These are phyloP conservation scores for Trichoderma atroviride DNA, from an alignment of 2,329 filamentous ascomycete species.

Conservation along the genomic window DNA sequence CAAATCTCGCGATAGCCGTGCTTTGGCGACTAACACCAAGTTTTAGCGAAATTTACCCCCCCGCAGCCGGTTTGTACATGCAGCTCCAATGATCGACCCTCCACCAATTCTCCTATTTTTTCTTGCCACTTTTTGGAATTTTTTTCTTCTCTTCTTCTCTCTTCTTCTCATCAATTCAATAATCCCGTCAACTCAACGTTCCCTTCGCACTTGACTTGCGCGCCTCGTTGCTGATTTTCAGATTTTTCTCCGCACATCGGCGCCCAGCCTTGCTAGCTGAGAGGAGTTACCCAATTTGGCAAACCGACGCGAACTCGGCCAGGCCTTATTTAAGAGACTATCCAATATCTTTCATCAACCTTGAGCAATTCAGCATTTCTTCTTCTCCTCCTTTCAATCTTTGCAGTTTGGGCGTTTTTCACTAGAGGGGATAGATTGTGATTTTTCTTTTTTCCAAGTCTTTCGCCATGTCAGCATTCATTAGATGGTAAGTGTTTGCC, in stretches of 20 bases:
- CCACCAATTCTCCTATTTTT: constrained; percentile 19
- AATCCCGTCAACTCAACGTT: neutral
- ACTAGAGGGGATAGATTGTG: constrained; percentile 12
- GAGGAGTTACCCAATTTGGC: constrained; percentile 23
- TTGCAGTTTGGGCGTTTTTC: constrained; percentile 18
- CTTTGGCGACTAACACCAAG: constrained; percentile 8
- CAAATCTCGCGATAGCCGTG: constrained; percentile 14
- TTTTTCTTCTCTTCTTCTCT: neutral
- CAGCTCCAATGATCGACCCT: constrained; percentile 24
- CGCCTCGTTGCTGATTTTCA: neutral
- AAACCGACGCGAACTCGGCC: constrained; percentile 12
- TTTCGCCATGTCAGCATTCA: constrained; percentile 21
- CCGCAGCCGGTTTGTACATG: neutral
- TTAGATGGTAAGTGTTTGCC: constrained; percentile 24
- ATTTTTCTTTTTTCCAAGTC: neutral
- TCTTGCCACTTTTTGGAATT: constrained; percentile 18
- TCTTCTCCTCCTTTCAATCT: neutral
- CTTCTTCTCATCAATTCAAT: neutral
- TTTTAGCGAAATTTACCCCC: constrained; percentile 33
- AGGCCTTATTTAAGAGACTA: constrained; percentile 8
- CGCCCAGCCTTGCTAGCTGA: constrained; percentile 9
- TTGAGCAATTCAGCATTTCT: neutral
- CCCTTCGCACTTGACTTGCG: neutral
- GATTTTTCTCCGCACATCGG: constrained; percentile 17
- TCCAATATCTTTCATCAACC: neutral